These are phyloP conservation scores for Ophiostoma sp. DNA, from an alignment of 2,329 filamentous ascomycete species.

Conservation along the genomic window DNA sequence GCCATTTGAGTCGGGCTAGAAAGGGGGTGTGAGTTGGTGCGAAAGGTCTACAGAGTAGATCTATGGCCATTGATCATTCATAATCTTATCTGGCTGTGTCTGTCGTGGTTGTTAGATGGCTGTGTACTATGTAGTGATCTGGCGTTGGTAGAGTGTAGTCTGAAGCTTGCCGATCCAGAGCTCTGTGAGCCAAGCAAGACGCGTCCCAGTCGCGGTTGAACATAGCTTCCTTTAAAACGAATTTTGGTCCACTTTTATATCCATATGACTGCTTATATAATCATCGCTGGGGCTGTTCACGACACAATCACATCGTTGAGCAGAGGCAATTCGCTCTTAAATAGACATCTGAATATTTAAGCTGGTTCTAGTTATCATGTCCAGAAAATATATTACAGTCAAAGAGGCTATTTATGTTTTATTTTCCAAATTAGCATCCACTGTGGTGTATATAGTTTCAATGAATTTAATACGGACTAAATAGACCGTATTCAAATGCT, in stretches of 20 bases:
- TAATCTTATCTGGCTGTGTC: background rate
- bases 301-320: background rate
- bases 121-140: background rate
- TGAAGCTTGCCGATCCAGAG: background rate
- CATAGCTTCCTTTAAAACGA: background rate
- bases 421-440: too few species aligned
- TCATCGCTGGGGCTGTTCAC: background rate
- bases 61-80: background rate
- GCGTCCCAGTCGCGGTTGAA: slow-evolving; percentile 3
- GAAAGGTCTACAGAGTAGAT: background rate
- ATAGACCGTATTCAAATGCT: background rate
- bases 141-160: background rate
- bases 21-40: too few species aligned
- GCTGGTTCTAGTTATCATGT: too few species aligned
- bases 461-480: background rate
- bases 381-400: too few species aligned
- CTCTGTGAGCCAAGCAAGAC: background rate
- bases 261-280: background rate
- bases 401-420: too few species aligned
- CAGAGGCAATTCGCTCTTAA: background rate
- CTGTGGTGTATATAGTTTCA: background rate
- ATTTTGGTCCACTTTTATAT: background rate
- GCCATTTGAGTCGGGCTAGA: slow-evolving; percentile 9
- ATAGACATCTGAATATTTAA: background rate
- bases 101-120: background rate